Percentiles rank a stretch among this genome's conserved stretches.
Evolutionary conservation across 768 basidiomycete species (phyloP).

Genomic region (Lentinus tigrinus): DNA sequence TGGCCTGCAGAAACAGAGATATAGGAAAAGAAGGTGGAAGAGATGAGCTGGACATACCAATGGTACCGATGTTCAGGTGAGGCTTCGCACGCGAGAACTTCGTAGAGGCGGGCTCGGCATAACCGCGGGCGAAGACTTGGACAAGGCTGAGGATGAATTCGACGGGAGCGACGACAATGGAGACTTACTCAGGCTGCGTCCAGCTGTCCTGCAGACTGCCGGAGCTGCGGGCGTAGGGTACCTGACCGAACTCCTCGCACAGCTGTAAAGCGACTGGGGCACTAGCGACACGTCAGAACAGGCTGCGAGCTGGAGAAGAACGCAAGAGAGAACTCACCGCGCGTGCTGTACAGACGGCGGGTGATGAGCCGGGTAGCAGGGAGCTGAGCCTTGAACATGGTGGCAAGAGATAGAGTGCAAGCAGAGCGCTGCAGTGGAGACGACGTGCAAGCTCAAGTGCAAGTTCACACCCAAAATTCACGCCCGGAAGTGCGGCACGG

Average conservation of each 20-base stretch:
- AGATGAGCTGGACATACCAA: slow-evolving; percentile 49
- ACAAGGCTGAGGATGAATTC: not conserved
- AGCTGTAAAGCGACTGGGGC: slow-evolving; percentile 26
- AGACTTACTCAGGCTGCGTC: slow-evolving; percentile 19
- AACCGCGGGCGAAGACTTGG: slow-evolving; percentile 59
- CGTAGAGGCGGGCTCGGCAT: slow-evolving; percentile 57
- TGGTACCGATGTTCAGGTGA: slow-evolving; percentile 95
- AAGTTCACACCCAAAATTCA: slow-evolving; percentile 11
- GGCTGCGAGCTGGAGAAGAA: not conserved
- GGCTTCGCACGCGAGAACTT: slow-evolving; percentile 77
- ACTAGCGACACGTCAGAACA: slow-evolving; percentile 14
- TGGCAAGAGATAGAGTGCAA: slow-evolving; percentile 18
- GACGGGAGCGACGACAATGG: not conserved
- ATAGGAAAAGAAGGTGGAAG: too few relatives aligned
- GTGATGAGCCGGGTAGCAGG: slow-evolving; percentile 49
- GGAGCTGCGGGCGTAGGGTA: slow-evolving; percentile 19
- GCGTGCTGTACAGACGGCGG: slow-evolving; percentile 44
- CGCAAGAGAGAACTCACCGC: slow-evolving; percentile 34
- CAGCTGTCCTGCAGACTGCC: slow-evolving; percentile 19
- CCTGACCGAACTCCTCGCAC: slow-evolving; percentile 27
- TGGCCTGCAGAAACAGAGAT: slow-evolving; percentile 52
- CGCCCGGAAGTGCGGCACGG: slow-evolving; percentile 15
- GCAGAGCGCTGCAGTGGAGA: not conserved
- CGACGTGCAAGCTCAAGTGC: not conserved
- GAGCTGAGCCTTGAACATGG: slow-evolving; percentile 48